These are phyloP conservation scores for Debaryomyces singareniensis DNA, from an alignment of 1,139 yeast genomes.

Conservation along the genomic window DNA sequence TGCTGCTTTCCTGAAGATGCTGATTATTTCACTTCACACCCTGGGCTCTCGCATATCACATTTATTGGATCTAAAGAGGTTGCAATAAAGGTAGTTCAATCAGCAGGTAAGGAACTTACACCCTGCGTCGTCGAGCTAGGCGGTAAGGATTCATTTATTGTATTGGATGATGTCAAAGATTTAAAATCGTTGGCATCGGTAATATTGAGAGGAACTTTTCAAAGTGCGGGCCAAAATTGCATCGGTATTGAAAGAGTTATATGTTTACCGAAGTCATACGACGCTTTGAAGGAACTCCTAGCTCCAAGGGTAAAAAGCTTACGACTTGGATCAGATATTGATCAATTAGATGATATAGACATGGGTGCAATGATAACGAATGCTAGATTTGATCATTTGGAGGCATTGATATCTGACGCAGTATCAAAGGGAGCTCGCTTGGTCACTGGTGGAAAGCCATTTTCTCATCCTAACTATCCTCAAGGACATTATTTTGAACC, in stretches of 20 bases:
- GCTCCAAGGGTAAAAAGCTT: slow-evolving; percentile 51
- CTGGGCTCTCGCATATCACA: slow-evolving; percentile 78
- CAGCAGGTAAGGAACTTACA: slow-evolving; percentile 77
- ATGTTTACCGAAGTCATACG: slow-evolving; percentile 64
- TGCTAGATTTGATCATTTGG: slow-evolving; percentile 61
- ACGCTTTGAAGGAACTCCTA: slow-evolving; percentile 50
- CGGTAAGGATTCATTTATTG: slow-evolving; percentile 88
- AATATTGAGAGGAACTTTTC: slow-evolving; percentile 90
- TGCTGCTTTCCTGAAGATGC: slow-evolving; percentile 81
- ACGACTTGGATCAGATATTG: slow-evolving; percentile 85
- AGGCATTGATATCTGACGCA: slow-evolving; percentile 64
- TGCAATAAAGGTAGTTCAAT: slow-evolving; percentile 77
- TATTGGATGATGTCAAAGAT: slow-evolving; percentile 65
- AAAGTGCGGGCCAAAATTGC: slow-evolving; percentile 95
- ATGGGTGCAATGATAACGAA: slow-evolving; percentile 94
- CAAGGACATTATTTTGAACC: slow-evolving; percentile 93
- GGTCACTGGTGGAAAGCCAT: slow-evolving; percentile 72
- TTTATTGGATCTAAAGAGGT: slow-evolving; percentile 94
- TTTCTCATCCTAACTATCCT: slow-evolving; percentile 84
- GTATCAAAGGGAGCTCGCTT: slow-evolving; percentile 75
- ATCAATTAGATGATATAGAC: slow-evolving; percentile 82
- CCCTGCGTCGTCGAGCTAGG: slow-evolving; percentile 96
- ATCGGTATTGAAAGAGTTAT: slow-evolving; percentile 94
- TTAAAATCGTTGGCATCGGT: slow-evolving; percentile 65
- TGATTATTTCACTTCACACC: slow-evolving; percentile 77